A percentile compares a stretch with the other conserved stretches of the same genome.
These are phyloP conservation scores for Primulina tabacum DNA, from an alignment of 257 asterid genomes.

Conservation along the genomic window DNA sequence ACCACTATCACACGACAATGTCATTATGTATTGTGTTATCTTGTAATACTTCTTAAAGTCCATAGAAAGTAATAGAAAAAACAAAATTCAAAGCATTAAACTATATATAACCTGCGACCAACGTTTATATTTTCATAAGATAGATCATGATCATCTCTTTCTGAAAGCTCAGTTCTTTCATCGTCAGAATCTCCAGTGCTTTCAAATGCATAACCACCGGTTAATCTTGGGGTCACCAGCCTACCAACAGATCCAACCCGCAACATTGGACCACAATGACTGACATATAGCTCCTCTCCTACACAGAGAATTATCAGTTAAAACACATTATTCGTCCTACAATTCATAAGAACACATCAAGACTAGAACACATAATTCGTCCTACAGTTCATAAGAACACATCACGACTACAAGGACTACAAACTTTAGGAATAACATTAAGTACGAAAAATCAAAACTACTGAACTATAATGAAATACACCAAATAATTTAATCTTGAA, in stretches of 20 bases:
- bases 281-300: conserved; percentile 42
- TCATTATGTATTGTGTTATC: conserved; percentile 11
- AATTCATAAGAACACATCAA: conserved; percentile 6
- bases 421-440: conserved; percentile 7
- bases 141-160: conserved; percentile 33
- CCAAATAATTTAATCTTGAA: background rate
- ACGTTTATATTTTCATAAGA: conserved; percentile 51
- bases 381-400: background rate
- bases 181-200: conserved; percentile 68
- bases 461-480: background rate
- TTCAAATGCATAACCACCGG: conserved; percentile 55
- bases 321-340: background rate
- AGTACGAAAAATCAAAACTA: background rate
- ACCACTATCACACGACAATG: conserved; percentile 11
- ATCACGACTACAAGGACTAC: conserved; percentile 6
- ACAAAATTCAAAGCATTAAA: background rate
- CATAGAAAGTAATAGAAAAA: conserved; percentile 3
- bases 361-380: background rate
- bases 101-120: conserved; percentile 11
- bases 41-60: conserved; percentile 11
- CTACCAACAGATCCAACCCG: conserved; percentile 67
- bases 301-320: conserved; percentile 23
- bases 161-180: conserved; percentile 49
- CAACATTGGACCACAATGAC: conserved; percentile 39
- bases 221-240: conserved; percentile 58